A percentile compares a stretch with the other conserved stretches of the same genome.
phyloP scores from a whole-genome alignment of 495 filamentous ascomycete species.

The Penicillium subrubescens region DNA sequence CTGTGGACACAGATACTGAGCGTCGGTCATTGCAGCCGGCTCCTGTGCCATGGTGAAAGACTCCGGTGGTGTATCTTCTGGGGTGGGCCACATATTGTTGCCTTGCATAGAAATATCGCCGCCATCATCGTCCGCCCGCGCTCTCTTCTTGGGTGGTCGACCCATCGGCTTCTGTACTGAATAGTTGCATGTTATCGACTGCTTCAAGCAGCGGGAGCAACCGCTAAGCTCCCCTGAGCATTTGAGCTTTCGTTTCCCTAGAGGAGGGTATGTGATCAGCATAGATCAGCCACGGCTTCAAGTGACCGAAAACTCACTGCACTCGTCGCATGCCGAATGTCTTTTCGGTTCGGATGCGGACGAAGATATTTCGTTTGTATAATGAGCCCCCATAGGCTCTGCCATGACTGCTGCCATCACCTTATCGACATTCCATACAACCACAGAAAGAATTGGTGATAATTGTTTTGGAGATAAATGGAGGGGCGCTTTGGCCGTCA shows the following conservation, averaged over 20 bases:
- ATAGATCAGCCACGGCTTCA: background rate
- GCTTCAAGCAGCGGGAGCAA: constrained; percentile 46
- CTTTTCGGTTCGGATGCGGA: constrained; percentile 28
- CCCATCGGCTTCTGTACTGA: constrained; percentile 54
- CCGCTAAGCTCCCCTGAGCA: constrained; percentile 49
- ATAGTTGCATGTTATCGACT: constrained; percentile 46
- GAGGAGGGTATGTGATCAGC: constrained; percentile 20
- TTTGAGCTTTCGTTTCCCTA: constrained; percentile 52
- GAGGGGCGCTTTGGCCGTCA: constrained; percentile 15
- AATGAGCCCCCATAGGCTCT: constrained; percentile 1
- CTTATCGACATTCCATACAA: background rate
- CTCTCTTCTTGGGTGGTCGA: constrained; percentile 47
- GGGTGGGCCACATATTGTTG: constrained; percentile 30
- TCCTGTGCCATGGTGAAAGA: constrained; percentile 15
- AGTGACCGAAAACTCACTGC: constrained; percentile 34
- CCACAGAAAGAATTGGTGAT: background rate
- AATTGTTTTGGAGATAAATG: background rate
- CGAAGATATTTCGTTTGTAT: constrained; percentile 6
- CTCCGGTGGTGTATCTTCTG: constrained; percentile 21
- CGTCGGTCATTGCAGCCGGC: constrained; percentile 13
- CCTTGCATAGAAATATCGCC: constrained; percentile 17
- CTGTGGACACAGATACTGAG: constrained; percentile 31
- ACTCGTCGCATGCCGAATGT: constrained; percentile 49
- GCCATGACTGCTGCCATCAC: constrained; percentile 6
- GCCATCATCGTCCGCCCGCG: constrained; percentile 36